These are phyloP conservation scores for Pseudohyphozyma bogoriensis DNA, from an alignment of 768 basidiomycete genomes.

Conservation along the genomic window DNA sequence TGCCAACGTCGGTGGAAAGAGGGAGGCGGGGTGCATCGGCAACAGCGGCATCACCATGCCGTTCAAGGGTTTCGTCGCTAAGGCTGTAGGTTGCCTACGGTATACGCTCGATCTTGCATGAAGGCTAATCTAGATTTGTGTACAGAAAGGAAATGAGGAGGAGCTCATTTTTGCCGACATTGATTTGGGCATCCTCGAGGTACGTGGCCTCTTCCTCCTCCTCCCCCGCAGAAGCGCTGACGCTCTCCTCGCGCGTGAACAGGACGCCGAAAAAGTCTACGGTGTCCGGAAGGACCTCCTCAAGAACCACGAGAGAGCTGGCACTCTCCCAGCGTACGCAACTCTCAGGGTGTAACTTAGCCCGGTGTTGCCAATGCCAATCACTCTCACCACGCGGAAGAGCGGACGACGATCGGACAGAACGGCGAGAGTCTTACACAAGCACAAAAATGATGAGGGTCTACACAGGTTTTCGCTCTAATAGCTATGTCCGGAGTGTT, in stretches of 20 bases:
- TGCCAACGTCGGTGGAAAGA: conserved; percentile 12
- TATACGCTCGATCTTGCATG: background rate
- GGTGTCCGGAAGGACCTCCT: conserved; percentile 15
- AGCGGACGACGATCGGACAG: too few species aligned
- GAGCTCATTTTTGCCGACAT: conserved; percentile 19
- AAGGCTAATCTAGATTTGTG: background rate
- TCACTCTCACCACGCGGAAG: too few species aligned
- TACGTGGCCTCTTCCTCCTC: background rate
- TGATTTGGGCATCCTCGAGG: conserved; percentile 13
- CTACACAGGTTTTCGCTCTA: too few species aligned
- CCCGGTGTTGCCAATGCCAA: too few species aligned
- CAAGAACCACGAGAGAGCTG: background rate
- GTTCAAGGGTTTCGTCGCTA: conserved; percentile 18
- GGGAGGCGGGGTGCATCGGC: conserved; percentile 16
- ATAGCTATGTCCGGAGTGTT: too few species aligned
- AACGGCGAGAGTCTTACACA: too few species aligned
- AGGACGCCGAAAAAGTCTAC: conserved; percentile 25
- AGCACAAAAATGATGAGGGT: too few species aligned
- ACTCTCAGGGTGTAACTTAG: too few species aligned
- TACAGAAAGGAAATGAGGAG: conserved; percentile 13
- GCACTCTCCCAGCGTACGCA: background rate
- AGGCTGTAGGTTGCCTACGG: conserved; percentile 6
- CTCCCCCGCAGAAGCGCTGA: background rate
- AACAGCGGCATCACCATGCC: conserved; percentile 10
- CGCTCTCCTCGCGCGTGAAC: background rate